Evolutionary conservation across 306 rosid genomes (phyloP), one percentile per base, ranked within the genome.

Genomic region (Lupinus albus): DNA sequence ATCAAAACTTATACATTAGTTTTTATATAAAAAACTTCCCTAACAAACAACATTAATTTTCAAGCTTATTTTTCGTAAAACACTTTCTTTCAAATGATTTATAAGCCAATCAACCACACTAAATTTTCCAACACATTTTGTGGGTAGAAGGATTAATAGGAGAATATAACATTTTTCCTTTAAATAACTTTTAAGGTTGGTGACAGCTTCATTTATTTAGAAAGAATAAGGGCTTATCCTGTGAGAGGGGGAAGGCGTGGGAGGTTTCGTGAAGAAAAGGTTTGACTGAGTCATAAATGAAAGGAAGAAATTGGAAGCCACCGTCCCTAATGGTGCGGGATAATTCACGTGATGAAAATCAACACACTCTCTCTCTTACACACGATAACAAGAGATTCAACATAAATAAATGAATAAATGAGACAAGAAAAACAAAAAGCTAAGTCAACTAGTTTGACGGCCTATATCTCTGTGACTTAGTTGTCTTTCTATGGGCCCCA

Each of bases 291-390:
- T 88, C 89, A 11, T 77, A 72, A 72, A 63, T 66, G 59, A 28
- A n/a, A 3, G 9, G 46, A 65, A 72, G 67, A 83, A 75, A 74
- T 64, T 64, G 67, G 60, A 68, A 75, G 63, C 78, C 90, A 87
- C 92, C 95, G 92, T 67, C 91, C 96, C 96, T 89, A 85, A 52
- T 64, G 45, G 63, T 80, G 88, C 95, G 98, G 89, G 82, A 80
- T 82, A 51, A 64, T 80, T 85, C 95, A 87, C 95, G 98, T 92
- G 98, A 84, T 61, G 79, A 71, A 86, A 86, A 49, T 70, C 42
- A 76, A 51, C 6, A 16, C 50, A 4, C 5, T 35, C 7, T 44
- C 39, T 20, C 25, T 45, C 16, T 21, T 12, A 67, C 53, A 70
- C 38, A 47, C 70, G 15, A 49, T 28, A 64, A 59, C 75, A 76